Evolutionary conservation across 1,139 yeast species (phyloP), one percentile per base, ranked within the genome.

Genomic region (Yamadazyma songkhlaensis): DNA sequence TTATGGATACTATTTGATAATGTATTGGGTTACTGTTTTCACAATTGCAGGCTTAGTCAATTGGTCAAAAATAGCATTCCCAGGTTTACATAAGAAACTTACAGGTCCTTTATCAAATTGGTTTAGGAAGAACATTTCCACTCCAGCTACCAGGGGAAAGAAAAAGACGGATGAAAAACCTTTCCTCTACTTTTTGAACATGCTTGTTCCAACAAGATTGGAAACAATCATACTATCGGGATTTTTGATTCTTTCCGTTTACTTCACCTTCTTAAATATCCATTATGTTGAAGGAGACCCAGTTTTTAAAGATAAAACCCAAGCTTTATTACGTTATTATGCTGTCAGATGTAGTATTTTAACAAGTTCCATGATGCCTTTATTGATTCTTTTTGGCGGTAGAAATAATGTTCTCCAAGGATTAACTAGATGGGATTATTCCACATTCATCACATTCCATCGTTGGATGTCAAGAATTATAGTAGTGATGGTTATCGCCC

Each of bases 291-390:
- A 53, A 11, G 54, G 51, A 1, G 70, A 65, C 41, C 66, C 68
- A 1, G 36, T 66, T 3, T 67, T 64, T 35, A 17, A 41, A 6
- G 39, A 33, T 11, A 44, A 46, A 23, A 5, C 22, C 4, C 17
- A 26, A 29, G 49, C 48, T 7, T 38, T 59, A 13, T 43, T 59
- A 25, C 49, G 72, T 22, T 77, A 65, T 51, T 54, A 68, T 41
- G 79, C 77, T 1, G 81, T 72, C 32, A 65, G 90, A 44, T 59
- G 83, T 0, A 84, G 87, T 23, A 67, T 80, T 24, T 53, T 82
- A 29, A 70, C 79, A 3, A 70, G 81, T 32, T 69, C 72, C 20
- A 59, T 75, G 43, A 52, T 75, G 49, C 85, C 84, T 0, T 48
- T 79, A 9, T 49, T 80, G 20, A 62, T 79, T 29, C 51, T 77